phyloP scores from a whole-genome alignment of 192 early-diverging fungal genomes.

The Coemansia sp. region DNA sequence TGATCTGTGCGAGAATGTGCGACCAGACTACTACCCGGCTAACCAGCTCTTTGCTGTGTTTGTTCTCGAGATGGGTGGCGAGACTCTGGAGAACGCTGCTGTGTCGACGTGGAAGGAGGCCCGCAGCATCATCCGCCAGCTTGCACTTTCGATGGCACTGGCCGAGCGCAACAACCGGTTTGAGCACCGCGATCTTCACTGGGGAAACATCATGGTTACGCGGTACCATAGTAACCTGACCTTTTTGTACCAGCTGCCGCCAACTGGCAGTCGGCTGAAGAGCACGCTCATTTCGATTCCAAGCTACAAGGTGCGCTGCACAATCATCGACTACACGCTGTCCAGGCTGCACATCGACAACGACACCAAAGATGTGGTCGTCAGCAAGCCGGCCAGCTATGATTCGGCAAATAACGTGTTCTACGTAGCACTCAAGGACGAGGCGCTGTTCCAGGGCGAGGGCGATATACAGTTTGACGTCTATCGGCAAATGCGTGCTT shows the following conservation, averaged over 20 bases:
- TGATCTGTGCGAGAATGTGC: conserved; percentile 64
- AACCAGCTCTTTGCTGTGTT: conserved; percentile 75
- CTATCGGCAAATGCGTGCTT: conserved; percentile 65
- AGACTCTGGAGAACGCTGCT: conserved; percentile 58
- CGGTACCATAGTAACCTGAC: conserved; percentile 48
- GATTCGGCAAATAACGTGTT: conserved; percentile 50
- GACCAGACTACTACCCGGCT: conserved; percentile 66
- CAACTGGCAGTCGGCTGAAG: conserved; percentile 26
- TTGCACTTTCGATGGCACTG: conserved; percentile 58
- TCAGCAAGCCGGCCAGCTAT: conserved; percentile 30
- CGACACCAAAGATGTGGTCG: conserved; percentile 14
- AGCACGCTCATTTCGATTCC: conserved; percentile 55
- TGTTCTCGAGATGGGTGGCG: conserved; percentile 70
- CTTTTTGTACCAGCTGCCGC: conserved; percentile 49
- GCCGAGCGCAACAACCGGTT: conserved; percentile 58
- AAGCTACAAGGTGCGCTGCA: conserved; percentile 60
- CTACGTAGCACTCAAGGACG: conserved; percentile 56
- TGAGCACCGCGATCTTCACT: conserved; percentile 73
- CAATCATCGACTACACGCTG: conserved; percentile 73
- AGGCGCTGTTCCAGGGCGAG: conserved; percentile 54
- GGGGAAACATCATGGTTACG: conserved; percentile 70
- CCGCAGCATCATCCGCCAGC: conserved; percentile 65
- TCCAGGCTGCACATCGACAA: conserved; percentile 59
- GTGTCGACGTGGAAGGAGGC: conserved; percentile 64
- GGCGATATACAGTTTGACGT: conserved; percentile 76